Evolutionary conservation across 1,284 basidiomycete species (phyloP).

Genomic region (Pascua guehoae): DNA sequence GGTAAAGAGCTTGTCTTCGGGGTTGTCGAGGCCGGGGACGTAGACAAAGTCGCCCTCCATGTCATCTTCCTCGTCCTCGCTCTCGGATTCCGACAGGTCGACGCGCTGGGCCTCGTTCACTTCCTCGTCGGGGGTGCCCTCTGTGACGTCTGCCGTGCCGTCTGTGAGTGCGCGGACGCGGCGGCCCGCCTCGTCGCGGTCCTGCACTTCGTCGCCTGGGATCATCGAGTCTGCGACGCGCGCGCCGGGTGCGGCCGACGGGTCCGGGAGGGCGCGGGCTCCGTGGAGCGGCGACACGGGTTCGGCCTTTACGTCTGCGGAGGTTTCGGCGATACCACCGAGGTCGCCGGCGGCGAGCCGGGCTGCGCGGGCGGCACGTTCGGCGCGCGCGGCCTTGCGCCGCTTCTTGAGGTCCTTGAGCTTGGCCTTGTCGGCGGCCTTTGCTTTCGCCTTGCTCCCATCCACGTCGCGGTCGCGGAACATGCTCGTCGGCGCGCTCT

Average conservation of each 20-base stretch:
- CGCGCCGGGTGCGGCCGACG: constrained; percentile 2
- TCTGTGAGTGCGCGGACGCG: constrained; percentile 35
- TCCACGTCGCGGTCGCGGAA: constrained; percentile 51
- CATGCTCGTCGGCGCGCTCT: constrained; percentile 80
- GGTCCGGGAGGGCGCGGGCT: constrained; percentile 4
- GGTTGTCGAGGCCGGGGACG: constrained; percentile 41
- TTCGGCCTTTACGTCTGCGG: constrained; percentile 36
- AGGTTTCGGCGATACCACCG: constrained; percentile 1
- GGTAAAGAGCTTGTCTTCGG: constrained; percentile 71
- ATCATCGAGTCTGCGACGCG: constrained; percentile 39
- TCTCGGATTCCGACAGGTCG: constrained; percentile 77
- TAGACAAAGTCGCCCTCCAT: constrained; percentile 73
- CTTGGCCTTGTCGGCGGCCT: constrained; percentile 48
- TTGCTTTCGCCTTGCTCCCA: constrained; percentile 39
- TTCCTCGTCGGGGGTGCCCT: constrained; percentile 34
- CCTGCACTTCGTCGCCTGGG: constrained; percentile 36
- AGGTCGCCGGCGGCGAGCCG: background rate
- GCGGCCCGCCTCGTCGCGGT: constrained; percentile 37
- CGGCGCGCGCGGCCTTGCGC: constrained; percentile 20
- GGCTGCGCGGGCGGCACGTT: constrained; percentile 14
- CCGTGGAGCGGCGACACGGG: constrained; percentile 26
- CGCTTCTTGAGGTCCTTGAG: constrained; percentile 21
- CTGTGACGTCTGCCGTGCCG: constrained; percentile 36
- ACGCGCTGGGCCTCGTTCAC: constrained; percentile 66
- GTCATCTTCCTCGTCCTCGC: constrained; percentile 79